Percentiles rank a stretch among this genome's conserved stretches.
phyloP scores from a whole-genome alignment of 768 basidiomycete genomes.

The Mycena olivaceomarginata region DNA sequence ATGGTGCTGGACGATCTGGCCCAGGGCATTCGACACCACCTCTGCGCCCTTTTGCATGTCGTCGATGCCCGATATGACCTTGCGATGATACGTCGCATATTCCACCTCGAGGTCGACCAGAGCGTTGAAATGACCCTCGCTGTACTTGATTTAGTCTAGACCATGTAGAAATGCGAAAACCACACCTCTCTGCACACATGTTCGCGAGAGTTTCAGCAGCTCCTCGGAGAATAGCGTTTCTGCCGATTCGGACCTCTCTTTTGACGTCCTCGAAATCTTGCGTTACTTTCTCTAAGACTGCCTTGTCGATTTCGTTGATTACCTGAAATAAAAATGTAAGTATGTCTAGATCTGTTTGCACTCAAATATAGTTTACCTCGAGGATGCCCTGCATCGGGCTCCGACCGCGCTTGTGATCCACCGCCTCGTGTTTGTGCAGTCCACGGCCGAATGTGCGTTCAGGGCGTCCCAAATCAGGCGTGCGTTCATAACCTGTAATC shows the following conservation, averaged over 20 bases:
- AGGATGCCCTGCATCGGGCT: slow-evolving; percentile 58
- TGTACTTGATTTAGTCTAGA: slow-evolving; percentile 47
- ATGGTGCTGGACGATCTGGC: slow-evolving; percentile 65
- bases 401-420: slow-evolving; percentile 28
- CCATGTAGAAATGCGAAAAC: slow-evolving; percentile 19
- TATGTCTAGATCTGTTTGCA: background rate
- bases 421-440: slow-evolving; percentile 7
- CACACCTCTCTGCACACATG: slow-evolving; percentile 68
- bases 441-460: slow-evolving; percentile 18
- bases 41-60: slow-evolving; percentile 64
- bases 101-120: slow-evolving; percentile 74
- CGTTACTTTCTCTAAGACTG: slow-evolving; percentile 66
- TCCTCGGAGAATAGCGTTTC: slow-evolving; percentile 67
- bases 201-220: slow-evolving; percentile 64
- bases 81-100: slow-evolving; percentile 66
- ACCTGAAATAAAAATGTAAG: slow-evolving; percentile 56
- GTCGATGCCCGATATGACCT: slow-evolving; percentile 62
- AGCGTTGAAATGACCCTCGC: slow-evolving; percentile 70
- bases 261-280: slow-evolving; percentile 68
- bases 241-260: slow-evolving; percentile 65
- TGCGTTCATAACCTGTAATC: slow-evolving; percentile 24
- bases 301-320: slow-evolving; percentile 70
- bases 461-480: slow-evolving; percentile 26
- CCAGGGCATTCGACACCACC: slow-evolving; percentile 58
- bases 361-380: slow-evolving; percentile 57